Conservation (phyloP, 257 asterid species). For the Scutellaria barbata region DNA sequence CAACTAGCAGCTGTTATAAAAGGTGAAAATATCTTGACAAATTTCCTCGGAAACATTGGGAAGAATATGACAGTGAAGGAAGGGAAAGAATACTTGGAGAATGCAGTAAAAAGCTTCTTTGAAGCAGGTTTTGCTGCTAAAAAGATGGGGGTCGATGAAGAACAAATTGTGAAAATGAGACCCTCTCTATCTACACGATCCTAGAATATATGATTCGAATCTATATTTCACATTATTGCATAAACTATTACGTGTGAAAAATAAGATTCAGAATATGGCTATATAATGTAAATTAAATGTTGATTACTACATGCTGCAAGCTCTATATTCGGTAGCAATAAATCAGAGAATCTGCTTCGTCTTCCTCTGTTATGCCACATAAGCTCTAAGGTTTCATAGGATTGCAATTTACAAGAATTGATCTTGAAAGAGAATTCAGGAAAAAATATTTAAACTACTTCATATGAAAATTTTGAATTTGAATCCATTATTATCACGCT, state of each 20-base stretch:
- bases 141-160: constrained; percentile 59
- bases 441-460: no score
- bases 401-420: no score
- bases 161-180: constrained; percentile 77
- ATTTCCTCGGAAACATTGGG: constrained; percentile 52
- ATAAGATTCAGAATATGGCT: no score
- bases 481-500: no score
- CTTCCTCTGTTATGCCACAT: no score
- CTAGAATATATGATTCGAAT: constrained; percentile 19
- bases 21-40: constrained; percentile 68
- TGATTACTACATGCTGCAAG: no score
- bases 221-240: neutral
- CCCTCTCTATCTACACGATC: constrained; percentile 77
- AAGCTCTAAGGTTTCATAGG: no score
- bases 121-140: constrained; percentile 74
- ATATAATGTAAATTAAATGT: no score
- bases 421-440: no score
- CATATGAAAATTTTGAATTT: no score
- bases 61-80: constrained; percentile 66
- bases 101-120: constrained; percentile 65
- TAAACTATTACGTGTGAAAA: neutral
- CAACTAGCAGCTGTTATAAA: constrained; percentile 85
- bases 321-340: no score
- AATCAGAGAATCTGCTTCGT: no score
- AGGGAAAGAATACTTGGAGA: constrained; percentile 68